Percentiles rank a stretch among this genome's conserved stretches.
phyloP scores from a whole-genome alignment of 306 rosid genomes.

The Vigna angularis region DNA sequence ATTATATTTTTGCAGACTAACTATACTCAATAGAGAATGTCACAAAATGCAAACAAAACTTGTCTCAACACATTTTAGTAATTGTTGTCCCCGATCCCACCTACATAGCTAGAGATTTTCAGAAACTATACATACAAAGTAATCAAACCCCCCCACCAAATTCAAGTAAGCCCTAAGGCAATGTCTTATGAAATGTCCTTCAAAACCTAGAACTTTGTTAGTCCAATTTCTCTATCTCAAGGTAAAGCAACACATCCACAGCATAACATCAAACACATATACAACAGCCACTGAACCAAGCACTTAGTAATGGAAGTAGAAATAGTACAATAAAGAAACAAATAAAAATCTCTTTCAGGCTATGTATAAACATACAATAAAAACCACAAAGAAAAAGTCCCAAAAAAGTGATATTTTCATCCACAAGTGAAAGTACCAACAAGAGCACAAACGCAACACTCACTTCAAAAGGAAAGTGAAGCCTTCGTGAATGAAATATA shows the following conservation, averaged over 20 bases:
- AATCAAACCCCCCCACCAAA: constrained; percentile 4
- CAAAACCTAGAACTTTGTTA: not conserved
- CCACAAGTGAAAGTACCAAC: constrained; percentile 12
- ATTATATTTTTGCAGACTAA: too few relatives aligned
- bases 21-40: not conserved
- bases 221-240: constrained; percentile 6
- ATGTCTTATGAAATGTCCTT: not conserved
- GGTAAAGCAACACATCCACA: not conserved
- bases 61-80: not conserved
- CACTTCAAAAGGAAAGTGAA: not conserved
- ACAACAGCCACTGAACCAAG: not conserved
- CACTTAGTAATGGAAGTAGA: not conserved
- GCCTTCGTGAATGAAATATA: constrained; percentile 5
- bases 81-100: not conserved
- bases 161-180: constrained; percentile 11
- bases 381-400: not conserved
- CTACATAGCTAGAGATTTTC: not conserved
- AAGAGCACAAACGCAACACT: constrained; percentile 22
- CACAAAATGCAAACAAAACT: constrained; percentile 25
- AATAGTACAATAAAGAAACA: not conserved
- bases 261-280: not conserved
- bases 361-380: not conserved
- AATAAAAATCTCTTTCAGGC: not conserved
- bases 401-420: not conserved
- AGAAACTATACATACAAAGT: not conserved